phyloP scores from a whole-genome alignment of 2,329 filamentous ascomycete species.

The Microcyclospora tardicrescens region DNA sequence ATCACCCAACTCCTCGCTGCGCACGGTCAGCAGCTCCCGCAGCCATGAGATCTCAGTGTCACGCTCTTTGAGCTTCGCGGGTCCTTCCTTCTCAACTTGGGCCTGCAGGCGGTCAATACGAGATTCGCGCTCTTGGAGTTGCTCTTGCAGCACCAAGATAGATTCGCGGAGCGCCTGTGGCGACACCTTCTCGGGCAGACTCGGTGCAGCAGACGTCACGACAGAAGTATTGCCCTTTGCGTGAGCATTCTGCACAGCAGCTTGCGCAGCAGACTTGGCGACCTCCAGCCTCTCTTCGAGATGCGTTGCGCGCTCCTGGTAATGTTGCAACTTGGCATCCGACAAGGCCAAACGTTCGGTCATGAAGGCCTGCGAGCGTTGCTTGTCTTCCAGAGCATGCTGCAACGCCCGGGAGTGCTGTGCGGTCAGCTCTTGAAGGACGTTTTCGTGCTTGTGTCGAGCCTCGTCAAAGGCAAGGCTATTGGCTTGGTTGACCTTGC shows the following conservation, averaged over 20 bases:
- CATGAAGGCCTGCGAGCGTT: slow-evolving; percentile 65
- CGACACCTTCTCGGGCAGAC: slow-evolving; percentile 71
- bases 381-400: slow-evolving; percentile 60
- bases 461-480: slow-evolving; percentile 42
- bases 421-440: slow-evolving; percentile 37
- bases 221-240: slow-evolving; percentile 9
- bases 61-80: slow-evolving; percentile 72
- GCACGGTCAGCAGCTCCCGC: slow-evolving; percentile 79
- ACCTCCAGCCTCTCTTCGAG: slow-evolving; percentile 87
- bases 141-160: slow-evolving; percentile 91
- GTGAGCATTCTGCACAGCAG: slow-evolving; percentile 56
- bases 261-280: slow-evolving; percentile 72
- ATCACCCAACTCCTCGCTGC: slow-evolving; percentile 83
- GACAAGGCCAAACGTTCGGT: slow-evolving; percentile 70
- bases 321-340: slow-evolving; percentile 69
- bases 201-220: slow-evolving; percentile 26
- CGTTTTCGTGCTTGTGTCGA: slow-evolving; percentile 40
- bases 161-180: slow-evolving; percentile 90
- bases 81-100: slow-evolving; percentile 63
- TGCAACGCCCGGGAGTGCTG: slow-evolving; percentile 41
- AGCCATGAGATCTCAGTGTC: slow-evolving; percentile 94
- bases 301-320: slow-evolving; percentile 72
- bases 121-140: slow-evolving; percentile 84
- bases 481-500: slow-evolving; percentile 42
- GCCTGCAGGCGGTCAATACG: slow-evolving; percentile 79